Percentiles rank a stretch among this genome's conserved stretches.
Evolutionary conservation across 257 asterid species (phyloP).

Genomic region (Plantago major): DNA sequence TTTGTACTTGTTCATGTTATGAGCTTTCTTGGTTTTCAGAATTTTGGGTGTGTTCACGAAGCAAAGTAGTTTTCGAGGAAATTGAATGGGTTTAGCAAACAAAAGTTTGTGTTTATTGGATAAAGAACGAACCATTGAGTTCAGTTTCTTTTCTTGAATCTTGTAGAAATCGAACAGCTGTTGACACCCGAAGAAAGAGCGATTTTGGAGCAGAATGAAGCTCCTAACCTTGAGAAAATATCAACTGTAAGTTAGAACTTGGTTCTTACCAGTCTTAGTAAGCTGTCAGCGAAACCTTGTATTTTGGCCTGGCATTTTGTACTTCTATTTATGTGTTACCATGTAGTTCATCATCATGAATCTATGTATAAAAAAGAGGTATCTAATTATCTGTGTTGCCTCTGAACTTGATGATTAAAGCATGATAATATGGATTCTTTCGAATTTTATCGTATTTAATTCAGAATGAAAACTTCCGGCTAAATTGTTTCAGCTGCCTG

Average conservation of each 20-base stretch:
- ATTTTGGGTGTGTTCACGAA: neutral
- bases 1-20: slow-evolving; percentile 14
- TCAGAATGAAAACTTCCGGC: neutral
- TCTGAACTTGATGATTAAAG: neutral
- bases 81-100: neutral
- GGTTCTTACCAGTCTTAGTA: neutral
- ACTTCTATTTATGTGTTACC: neutral
- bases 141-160: slow-evolving; percentile 12
- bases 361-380: neutral
- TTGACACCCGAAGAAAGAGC: slow-evolving; percentile 73
- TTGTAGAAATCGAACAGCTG: slow-evolving; percentile 73
- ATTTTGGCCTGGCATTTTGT: neutral
- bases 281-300: neutral
- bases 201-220: slow-evolving; percentile 52
- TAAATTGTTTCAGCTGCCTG: slow-evolving; percentile 7
- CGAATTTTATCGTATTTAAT: neutral
- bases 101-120: neutral
- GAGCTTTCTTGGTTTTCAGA: neutral
- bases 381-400: neutral
- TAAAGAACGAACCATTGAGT: neutral
- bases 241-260: slow-evolving; percentile 53
- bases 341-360: neutral
- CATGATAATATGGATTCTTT: neutral
- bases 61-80: neutral
- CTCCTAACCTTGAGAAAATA: slow-evolving; percentile 47